Conservation (phyloP, 495 filamentous ascomycete species). For the Penicillium diatomitis region DNA sequence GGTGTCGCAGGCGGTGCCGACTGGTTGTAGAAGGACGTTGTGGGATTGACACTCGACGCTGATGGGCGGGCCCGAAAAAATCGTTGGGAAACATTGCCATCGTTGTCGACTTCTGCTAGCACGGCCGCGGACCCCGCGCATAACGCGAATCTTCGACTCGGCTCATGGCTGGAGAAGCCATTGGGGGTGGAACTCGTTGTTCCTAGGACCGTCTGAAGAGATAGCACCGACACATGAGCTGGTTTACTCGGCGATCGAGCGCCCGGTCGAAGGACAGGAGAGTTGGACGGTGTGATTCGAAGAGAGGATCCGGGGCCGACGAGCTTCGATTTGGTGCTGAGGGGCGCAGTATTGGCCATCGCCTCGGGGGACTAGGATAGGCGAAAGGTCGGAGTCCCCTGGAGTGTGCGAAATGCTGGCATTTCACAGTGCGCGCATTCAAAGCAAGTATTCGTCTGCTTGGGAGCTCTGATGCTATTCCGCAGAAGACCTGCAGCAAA, state of each 20-base stretch:
- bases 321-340: conserved; percentile 29
- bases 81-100: conserved; percentile 63
- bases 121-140: conserved; percentile 92
- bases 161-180: conserved; percentile 73
- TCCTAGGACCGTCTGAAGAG: conserved; percentile 75
- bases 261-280: conserved; percentile 55
- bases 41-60: conserved; percentile 54
- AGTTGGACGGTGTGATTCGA: conserved; percentile 74
- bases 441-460: conserved; percentile 1
- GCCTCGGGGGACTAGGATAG: conserved; percentile 11
- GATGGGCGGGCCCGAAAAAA: conserved; percentile 86
- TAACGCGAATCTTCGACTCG: conserved; percentile 67
- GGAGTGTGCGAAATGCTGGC: conserved; percentile 9
- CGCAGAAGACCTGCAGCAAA: neutral
- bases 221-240: conserved; percentile 45
- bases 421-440: conserved; percentile 11
- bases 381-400: conserved; percentile 20
- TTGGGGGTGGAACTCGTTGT: conserved; percentile 77
- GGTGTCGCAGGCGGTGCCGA: conserved; percentile 49
- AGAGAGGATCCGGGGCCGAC: conserved; percentile 34
- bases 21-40: conserved; percentile 46
- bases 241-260: conserved; percentile 55
- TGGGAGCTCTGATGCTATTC: neutral
- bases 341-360: conserved; percentile 31
- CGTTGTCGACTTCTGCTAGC: conserved; percentile 69